Evolutionary conservation across 1,139 yeast species (phyloP).

Genomic region (Yamadazyma blattariae): DNA sequence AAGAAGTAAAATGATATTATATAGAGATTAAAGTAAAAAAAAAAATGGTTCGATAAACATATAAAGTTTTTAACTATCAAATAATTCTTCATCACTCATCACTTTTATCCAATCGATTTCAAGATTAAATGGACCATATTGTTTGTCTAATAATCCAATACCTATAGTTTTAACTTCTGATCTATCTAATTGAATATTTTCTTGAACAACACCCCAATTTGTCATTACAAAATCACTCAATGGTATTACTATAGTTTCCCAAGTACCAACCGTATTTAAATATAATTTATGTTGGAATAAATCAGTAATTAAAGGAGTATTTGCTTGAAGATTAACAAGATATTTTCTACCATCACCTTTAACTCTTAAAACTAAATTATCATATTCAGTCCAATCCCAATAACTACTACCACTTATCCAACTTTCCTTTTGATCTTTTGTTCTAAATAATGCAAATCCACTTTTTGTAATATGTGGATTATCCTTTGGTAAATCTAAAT

Average conservation of each 20-base stretch:
- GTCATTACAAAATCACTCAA: conserved; percentile 78
- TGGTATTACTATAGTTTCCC: conserved; percentile 84
- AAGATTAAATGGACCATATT: conserved; percentile 72
- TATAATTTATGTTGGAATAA: conserved; percentile 80
- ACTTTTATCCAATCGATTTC: conserved; percentile 75
- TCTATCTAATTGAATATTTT: conserved; percentile 59
- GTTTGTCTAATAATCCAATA: conserved; percentile 74
- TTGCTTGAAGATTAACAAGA: conserved; percentile 78
- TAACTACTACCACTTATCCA: conserved; percentile 45
- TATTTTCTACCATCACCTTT: conserved; percentile 75
- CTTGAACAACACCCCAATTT: conserved; percentile 80
- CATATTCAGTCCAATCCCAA: conserved; percentile 65
- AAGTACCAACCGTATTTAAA: conserved; percentile 68
- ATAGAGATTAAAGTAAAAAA: too few species aligned
- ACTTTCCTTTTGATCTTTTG: conserved; percentile 57
- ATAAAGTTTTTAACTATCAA: conserved; percentile 1
- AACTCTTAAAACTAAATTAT: conserved; percentile 65
- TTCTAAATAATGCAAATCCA: conserved; percentile 88
- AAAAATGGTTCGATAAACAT: too few species aligned
- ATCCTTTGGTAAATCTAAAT: conserved; percentile 70
- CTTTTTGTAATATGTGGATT: conserved; percentile 66
- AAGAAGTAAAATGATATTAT: too few species aligned
- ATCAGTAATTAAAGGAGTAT: conserved; percentile 75
- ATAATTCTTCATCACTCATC: conserved; percentile 53
- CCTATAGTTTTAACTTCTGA: conserved; percentile 72